Conservation (phyloP, 2,329 filamentous ascomycete genomes). For the Knufia petricola region DNA sequence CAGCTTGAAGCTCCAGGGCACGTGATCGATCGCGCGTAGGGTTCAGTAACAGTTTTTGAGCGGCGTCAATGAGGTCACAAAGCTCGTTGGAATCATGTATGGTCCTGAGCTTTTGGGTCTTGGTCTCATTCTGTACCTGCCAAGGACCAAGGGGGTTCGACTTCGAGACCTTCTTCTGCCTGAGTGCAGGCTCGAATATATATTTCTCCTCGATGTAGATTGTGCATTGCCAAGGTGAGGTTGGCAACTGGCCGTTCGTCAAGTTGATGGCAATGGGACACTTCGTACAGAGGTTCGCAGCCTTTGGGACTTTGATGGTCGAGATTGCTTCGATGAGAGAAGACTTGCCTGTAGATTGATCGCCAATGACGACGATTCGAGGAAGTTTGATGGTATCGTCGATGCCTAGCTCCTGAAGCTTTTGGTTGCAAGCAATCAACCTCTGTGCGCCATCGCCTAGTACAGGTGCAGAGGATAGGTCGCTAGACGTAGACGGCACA, state of each 20-base stretch:
- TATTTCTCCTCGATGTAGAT: slow-evolving; percentile 61
- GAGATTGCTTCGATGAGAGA: slow-evolving; percentile 52
- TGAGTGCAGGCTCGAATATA: slow-evolving; percentile 33
- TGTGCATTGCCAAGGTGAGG: slow-evolving; percentile 52
- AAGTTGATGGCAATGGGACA: slow-evolving; percentile 75
- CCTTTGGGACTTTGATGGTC: slow-evolving; percentile 62
- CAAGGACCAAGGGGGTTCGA: slow-evolving; percentile 54
- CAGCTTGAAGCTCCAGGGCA: no score
- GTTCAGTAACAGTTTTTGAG: slow-evolving; percentile 68
- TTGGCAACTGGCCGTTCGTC: slow-evolving; percentile 40
- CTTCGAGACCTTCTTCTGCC: slow-evolving; percentile 40
- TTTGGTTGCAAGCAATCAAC: slow-evolving; percentile 7
- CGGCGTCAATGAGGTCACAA: slow-evolving; percentile 59
- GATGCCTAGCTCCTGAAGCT: slow-evolving; percentile 5
- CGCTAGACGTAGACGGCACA: background rate
- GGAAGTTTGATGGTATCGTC: slow-evolving; percentile 8
- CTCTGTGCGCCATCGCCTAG: slow-evolving; percentile 1
- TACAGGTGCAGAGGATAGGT: background rate
- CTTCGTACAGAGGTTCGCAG: slow-evolving; percentile 64
- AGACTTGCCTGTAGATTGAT: slow-evolving; percentile 77
- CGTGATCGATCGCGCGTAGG: slow-evolving; percentile 42
- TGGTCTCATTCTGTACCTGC: slow-evolving; percentile 40
- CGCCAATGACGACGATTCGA: slow-evolving; percentile 33
- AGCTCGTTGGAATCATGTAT: slow-evolving; percentile 49
- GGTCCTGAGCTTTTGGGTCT: slow-evolving; percentile 54